Percentiles rank a stretch among this genome's conserved stretches.
These are phyloP conservation scores for Aspergillus viridinutans DNA, from an alignment of 2,329 filamentous ascomycete species.

Conservation along the genomic window DNA sequence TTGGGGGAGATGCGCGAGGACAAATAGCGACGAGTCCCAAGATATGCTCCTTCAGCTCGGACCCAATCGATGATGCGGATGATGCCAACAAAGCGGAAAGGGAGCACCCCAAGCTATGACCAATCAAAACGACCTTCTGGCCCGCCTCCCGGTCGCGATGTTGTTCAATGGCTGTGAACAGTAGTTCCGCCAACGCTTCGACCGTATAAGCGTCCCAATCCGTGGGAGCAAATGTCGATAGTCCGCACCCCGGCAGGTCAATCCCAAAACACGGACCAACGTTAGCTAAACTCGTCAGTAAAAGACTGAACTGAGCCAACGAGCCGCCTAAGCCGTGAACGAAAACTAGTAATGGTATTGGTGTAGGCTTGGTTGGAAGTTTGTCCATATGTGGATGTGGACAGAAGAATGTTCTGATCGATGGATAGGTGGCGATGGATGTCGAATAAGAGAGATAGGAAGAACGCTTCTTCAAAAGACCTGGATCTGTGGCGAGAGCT, in stretches of 20 bases:
- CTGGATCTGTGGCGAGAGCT: constrained; percentile 60
- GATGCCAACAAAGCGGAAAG: constrained; percentile 69
- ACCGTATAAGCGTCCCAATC: constrained; percentile 75
- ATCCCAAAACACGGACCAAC: constrained; percentile 80
- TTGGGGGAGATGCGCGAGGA: constrained; percentile 64
- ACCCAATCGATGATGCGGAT: constrained; percentile 49
- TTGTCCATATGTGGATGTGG: constrained; percentile 78
- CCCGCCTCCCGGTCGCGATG: constrained; percentile 61
- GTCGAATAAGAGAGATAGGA: constrained; percentile 69
- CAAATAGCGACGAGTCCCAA: constrained; percentile 77
- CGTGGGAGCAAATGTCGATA: constrained; percentile 68
- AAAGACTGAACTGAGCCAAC: constrained; percentile 76
- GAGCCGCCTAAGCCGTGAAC: constrained; percentile 93
- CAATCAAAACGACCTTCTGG: constrained; percentile 75
- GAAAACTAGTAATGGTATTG: constrained; percentile 81
- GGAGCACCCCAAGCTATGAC: constrained; percentile 86
- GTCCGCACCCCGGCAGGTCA: constrained; percentile 85
- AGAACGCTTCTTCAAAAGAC: constrained; percentile 75
- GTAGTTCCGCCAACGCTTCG: constrained; percentile 68
- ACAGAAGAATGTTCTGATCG: constrained; percentile 77
- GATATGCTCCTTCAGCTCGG: constrained; percentile 59
- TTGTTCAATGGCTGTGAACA: constrained; percentile 69
- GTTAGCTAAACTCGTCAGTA: constrained; percentile 77
- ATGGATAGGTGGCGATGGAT: constrained; percentile 63
- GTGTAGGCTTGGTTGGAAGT: constrained; percentile 66